Evolutionary conservation across 148 eudicot species (phyloP).

Genomic region (Drosera capensis): DNA sequence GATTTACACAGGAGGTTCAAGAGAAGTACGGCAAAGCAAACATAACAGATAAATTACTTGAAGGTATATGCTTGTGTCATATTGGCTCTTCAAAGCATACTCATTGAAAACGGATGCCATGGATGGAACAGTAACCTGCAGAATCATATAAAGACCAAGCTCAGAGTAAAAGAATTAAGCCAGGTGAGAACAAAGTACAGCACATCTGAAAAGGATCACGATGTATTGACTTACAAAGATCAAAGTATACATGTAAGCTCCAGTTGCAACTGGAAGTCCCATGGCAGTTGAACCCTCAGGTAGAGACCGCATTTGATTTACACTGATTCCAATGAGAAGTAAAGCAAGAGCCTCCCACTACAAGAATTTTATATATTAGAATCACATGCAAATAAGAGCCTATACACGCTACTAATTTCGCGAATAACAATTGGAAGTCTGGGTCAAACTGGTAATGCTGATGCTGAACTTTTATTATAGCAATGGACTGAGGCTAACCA

Average conservation of each 20-base stretch:
- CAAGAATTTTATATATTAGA: not conserved
- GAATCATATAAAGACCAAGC: conserved; percentile 7
- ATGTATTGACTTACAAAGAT: conserved; percentile 56
- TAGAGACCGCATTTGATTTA: conserved; percentile 70
- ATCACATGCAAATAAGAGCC: no score
- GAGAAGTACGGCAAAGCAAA: not conserved
- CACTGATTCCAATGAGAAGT: conserved; percentile 85
- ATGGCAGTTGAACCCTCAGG: conserved; percentile 64
- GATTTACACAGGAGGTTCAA: not conserved
- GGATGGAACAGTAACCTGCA: conserved; percentile 79
- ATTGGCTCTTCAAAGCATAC: conserved; percentile 94
- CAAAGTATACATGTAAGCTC: conserved; percentile 73
- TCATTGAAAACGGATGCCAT: conserved; percentile 88
- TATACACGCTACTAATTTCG: no score
- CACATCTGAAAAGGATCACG: not conserved
- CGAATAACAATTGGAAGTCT: no score
- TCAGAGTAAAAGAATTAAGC: not conserved
- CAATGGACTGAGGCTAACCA: no score
- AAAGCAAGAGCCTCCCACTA: conserved; percentile 99
- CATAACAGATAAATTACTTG: conserved; percentile 29
- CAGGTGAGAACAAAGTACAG: not conserved
- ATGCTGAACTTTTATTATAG: no score
- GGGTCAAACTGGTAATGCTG: no score
- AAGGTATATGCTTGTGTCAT: conserved; percentile 84
- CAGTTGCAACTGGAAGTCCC: conserved; percentile 72